Conservation (phyloP, 2,329 filamentous ascomycete species). For the Aspergillus fischeri region DNA sequence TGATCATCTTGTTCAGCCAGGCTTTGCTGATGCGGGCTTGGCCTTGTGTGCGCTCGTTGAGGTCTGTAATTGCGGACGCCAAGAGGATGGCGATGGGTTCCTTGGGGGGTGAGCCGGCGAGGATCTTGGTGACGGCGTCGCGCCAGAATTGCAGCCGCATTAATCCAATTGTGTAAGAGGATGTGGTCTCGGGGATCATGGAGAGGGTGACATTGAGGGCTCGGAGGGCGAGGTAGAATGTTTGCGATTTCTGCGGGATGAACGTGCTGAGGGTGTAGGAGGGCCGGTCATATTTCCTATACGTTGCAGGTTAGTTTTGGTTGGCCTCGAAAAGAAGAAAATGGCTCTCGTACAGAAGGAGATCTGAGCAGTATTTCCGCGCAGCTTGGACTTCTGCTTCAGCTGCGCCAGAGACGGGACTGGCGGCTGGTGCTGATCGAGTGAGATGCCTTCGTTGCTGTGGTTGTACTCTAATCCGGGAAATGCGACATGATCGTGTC, state of each 20-base stretch:
- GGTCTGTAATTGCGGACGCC: constrained; percentile 63
- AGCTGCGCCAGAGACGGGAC: constrained; percentile 23
- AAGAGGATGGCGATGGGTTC: constrained; percentile 88
- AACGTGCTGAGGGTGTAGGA: constrained; percentile 84
- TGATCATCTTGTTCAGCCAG: constrained; percentile 74
- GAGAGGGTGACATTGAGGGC: constrained; percentile 92
- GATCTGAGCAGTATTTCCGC: constrained; percentile 55
- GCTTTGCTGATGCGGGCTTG: constrained; percentile 58
- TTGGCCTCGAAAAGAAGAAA: background rate
- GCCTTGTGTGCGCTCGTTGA: constrained; percentile 46
- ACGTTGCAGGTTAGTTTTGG: background rate
- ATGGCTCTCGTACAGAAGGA: constrained; percentile 46
- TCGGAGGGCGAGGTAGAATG: constrained; percentile 85
- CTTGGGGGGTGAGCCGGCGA: constrained; percentile 73
- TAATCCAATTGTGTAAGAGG: constrained; percentile 77
- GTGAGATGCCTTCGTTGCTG: constrained; percentile 25
- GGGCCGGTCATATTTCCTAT: constrained; percentile 80
- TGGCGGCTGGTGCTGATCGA: constrained; percentile 12
- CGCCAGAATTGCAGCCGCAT: constrained; percentile 96
- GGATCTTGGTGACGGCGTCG: constrained; percentile 73
- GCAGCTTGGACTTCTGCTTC: constrained; percentile 52
- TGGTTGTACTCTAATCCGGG: constrained; percentile 1
- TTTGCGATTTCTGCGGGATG: constrained; percentile 67
- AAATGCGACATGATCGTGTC: constrained; percentile 12
- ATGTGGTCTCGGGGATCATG: constrained; percentile 83